Evolutionary conservation across 305 asterid species (phyloP).

Genomic region (Fraxinus paxiana): DNA sequence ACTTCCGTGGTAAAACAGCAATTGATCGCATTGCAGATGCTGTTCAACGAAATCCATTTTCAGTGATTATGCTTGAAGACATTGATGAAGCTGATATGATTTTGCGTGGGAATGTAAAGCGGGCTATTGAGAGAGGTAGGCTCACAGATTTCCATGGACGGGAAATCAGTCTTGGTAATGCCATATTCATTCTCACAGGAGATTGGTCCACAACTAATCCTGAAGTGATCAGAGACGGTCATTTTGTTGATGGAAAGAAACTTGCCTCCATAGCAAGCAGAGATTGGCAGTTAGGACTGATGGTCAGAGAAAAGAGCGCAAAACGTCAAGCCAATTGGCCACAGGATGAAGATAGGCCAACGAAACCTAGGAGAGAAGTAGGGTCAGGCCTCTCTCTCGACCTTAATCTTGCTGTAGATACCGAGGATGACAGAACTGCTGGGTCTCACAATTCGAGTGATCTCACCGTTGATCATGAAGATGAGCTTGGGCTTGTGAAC

Average conservation of each 20-base stretch:
- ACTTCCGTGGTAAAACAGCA: conserved; percentile 74
- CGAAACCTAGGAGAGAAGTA: conserved; percentile 46
- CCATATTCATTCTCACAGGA: no score
- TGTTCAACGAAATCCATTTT: conserved; percentile 63
- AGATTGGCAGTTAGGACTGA: no score
- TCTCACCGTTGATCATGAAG: conserved; percentile 63
- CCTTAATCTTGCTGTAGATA: conserved; percentile 59
- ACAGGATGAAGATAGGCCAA: conserved; percentile 38
- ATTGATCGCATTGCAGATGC: conserved; percentile 82
- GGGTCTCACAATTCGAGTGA: conserved; percentile 71
- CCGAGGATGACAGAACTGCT: conserved; percentile 52
- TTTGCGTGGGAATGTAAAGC: conserved; percentile 60
- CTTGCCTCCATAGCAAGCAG: no score
- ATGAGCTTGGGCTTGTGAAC: conserved; percentile 46
- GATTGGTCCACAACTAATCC: no score
- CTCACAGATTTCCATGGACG: conserved; percentile 86
- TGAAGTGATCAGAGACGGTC: no score
- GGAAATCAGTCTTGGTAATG: conserved; percentile 66
- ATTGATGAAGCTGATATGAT: conserved; percentile 77
- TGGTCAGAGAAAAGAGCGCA: no score
- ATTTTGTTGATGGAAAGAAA: no score
- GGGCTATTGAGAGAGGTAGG: conserved; percentile 82
- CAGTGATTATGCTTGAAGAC: conserved; percentile 75
- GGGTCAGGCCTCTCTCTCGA: conserved; percentile 57
- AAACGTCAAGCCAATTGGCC: conserved; percentile 60